These are phyloP conservation scores for Vinca major DNA, from an alignment of 305 asterid species.

Conservation along the genomic window DNA sequence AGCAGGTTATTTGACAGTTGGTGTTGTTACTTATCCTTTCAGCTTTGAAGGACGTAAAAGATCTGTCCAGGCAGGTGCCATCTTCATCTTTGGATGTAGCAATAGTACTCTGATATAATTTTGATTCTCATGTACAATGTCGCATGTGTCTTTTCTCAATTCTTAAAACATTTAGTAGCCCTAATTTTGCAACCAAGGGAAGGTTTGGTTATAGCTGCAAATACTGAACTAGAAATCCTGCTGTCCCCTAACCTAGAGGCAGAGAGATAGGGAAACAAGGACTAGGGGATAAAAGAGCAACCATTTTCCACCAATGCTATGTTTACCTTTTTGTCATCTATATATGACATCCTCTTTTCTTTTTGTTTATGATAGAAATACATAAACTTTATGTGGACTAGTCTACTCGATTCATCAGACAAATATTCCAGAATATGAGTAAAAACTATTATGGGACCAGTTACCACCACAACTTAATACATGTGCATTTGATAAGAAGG, in stretches of 20 bases:
- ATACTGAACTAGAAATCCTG: background rate
- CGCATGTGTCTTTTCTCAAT: background rate
- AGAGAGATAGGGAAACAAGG: background rate
- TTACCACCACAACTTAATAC: background rate
- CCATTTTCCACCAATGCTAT: background rate
- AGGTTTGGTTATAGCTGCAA: background rate
- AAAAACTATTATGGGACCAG: too few relatives aligned
- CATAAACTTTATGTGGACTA: too few relatives aligned
- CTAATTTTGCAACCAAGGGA: background rate
- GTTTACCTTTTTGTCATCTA: background rate
- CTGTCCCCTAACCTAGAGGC: background rate
- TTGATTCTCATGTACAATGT: background rate
- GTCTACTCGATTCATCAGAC: too few relatives aligned
- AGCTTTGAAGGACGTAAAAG: slow-evolving; percentile 95
- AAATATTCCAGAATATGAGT: too few relatives aligned
- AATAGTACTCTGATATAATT: background rate
- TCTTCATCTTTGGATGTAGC: slow-evolving; percentile 12
- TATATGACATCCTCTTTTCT: too few relatives aligned
- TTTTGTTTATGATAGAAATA: too few relatives aligned
- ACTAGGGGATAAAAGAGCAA: background rate
- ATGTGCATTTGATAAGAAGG: background rate
- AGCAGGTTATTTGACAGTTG: slow-evolving; percentile 89
- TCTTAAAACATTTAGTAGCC: background rate
- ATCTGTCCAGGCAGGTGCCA: slow-evolving; percentile 59
- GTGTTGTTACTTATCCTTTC: slow-evolving; percentile 91